Percentiles rank a stretch among this genome's conserved stretches.
Conservation (phyloP, 768 basidiomycete genomes). For the Leucosporidium creatinivorum region DNA sequence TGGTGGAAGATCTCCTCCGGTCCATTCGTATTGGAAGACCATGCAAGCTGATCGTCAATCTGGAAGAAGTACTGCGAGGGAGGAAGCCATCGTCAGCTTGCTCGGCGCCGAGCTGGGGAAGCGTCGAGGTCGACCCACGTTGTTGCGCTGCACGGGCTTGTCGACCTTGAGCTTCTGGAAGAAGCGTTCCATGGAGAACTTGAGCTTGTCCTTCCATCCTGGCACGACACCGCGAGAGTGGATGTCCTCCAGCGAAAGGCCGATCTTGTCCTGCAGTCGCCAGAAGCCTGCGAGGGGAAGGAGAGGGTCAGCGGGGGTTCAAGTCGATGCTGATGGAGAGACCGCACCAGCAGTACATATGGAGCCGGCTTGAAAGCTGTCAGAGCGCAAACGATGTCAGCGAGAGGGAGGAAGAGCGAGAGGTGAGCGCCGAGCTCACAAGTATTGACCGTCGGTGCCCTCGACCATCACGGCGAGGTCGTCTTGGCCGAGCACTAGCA, state of each 20-base stretch:
- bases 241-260: slow-evolving; percentile 63
- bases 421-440: background rate
- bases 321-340: background rate
- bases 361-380: slow-evolving; percentile 64
- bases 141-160: slow-evolving; percentile 64
- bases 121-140: slow-evolving; percentile 40
- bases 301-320: background rate
- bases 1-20: slow-evolving; percentile 49
- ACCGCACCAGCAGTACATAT: slow-evolving; percentile 57
- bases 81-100: slow-evolving; percentile 30
- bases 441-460: slow-evolving; percentile 54
- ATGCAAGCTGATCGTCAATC: slow-evolving; percentile 9
- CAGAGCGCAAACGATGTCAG: background rate
- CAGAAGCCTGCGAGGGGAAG: slow-evolving; percentile 55
- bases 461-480: slow-evolving; percentile 41
- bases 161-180: slow-evolving; percentile 60
- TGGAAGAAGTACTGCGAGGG: slow-evolving; percentile 10
- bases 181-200: slow-evolving; percentile 60
- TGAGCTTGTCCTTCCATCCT: slow-evolving; percentile 60
- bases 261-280: slow-evolving; percentile 70
- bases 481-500: slow-evolving; percentile 33
- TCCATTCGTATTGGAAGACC: slow-evolving; percentile 17
- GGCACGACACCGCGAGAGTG: slow-evolving; percentile 65
- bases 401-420: background rate
- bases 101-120: slow-evolving; percentile 28